These are phyloP conservation scores for Pouteria glomerata DNA, from an alignment of 148 eudicot species.

Conservation along the genomic window DNA sequence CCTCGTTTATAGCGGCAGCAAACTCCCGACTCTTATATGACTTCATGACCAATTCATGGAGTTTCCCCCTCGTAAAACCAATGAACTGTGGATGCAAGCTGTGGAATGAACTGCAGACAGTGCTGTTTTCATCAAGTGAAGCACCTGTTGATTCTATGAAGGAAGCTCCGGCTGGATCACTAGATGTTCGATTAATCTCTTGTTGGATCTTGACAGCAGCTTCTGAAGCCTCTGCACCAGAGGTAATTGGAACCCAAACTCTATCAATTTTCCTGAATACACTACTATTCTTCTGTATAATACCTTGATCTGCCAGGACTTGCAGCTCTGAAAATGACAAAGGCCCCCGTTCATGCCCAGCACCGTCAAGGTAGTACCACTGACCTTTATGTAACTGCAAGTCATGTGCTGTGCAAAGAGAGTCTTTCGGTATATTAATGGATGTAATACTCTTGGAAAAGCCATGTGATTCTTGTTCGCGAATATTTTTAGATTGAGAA, in stretches of 20 bases:
- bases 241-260: constrained; percentile 78
- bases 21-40: constrained; percentile 91
- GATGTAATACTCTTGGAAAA: constrained; percentile 30
- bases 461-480: constrained; percentile 36
- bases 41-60: constrained; percentile 94
- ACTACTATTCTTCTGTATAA: constrained; percentile 58
- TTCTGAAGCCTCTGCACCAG: constrained; percentile 30
- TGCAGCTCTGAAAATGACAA: constrained; percentile 54
- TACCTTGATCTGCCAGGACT: constrained; percentile 57
- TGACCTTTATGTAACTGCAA: constrained; percentile 78
- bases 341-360: constrained; percentile 92
- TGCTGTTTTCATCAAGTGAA: constrained; percentile 18
- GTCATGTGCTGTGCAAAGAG: constrained; percentile 57
- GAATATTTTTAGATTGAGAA: constrained; percentile 32
- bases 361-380: constrained; percentile 93
- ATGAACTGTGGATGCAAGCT: constrained; percentile 81
- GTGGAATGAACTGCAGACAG: constrained; percentile 46
- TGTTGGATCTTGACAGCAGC: constrained; percentile 21
- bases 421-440: constrained; percentile 56
- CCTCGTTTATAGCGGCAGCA: constrained; percentile 92
- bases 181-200: constrained; percentile 27
- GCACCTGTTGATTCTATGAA: constrained; percentile 19
- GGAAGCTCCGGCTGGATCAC: constrained; percentile 31
- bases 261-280: constrained; percentile 77
- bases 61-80: constrained; percentile 91